Conservation (phyloP, 2,329 filamentous ascomycete genomes). For the Parafenestella ontariensis region DNA sequence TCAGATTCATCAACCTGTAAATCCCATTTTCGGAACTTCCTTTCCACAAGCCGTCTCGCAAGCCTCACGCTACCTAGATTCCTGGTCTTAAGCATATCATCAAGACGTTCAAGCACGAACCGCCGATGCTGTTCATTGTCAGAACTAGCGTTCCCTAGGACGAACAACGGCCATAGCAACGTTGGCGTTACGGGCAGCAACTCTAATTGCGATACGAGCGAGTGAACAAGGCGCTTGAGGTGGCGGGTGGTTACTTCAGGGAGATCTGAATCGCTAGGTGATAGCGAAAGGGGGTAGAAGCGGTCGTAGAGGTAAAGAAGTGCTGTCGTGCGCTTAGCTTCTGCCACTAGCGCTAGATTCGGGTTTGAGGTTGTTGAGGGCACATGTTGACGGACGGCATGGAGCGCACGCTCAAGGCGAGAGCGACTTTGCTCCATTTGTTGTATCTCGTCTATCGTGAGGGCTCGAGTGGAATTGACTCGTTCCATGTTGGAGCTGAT, state of each 20-base stretch:
- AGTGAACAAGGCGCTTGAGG: conserved; percentile 18
- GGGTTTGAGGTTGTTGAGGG: conserved; percentile 1
- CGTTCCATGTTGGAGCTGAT: conserved; percentile 17
- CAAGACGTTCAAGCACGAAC: conserved; percentile 39
- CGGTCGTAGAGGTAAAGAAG: conserved; percentile 38
- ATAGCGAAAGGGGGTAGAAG: not conserved
- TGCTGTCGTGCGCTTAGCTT: conserved; percentile 38
- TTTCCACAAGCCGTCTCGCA: conserved; percentile 7
- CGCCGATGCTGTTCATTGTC: conserved; percentile 34
- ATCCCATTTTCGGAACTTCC: not conserved
- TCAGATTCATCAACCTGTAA: not conserved
- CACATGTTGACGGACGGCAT: conserved; percentile 9
- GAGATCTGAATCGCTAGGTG: not conserved
- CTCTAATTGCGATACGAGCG: not conserved
- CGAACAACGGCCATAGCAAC: conserved; percentile 9
- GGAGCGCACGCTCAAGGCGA: not conserved
- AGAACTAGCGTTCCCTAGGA: conserved; percentile 29
- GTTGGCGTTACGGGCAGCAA: conserved; percentile 1
- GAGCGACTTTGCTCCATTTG: not conserved
- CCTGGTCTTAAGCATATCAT: conserved; percentile 25
- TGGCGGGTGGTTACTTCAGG: conserved; percentile 24
- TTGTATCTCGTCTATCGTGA: not conserved
- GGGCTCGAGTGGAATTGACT: not conserved
- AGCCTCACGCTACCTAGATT: conserved; percentile 40
- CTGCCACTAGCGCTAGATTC: conserved; percentile 32